Conservation (phyloP, 129 eudicot genomes). For the Tagetes patula region DNA sequence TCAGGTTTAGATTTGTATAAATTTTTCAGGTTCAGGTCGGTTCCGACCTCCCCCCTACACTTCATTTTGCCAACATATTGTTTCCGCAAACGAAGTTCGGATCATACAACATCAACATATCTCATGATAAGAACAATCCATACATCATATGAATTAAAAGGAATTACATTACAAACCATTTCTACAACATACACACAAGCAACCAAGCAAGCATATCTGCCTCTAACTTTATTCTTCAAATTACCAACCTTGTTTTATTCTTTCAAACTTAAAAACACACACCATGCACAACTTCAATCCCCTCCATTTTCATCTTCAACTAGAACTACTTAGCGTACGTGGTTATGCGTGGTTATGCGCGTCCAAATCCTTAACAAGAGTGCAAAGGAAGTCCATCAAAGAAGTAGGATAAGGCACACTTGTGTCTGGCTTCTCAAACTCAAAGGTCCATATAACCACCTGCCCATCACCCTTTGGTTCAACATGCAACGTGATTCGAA, state of each 20-base stretch:
- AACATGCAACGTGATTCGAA: conserved; percentile 29
- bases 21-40: too few relatives aligned
- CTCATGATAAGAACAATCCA: background rate
- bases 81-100: too few relatives aligned
- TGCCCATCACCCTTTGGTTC: conserved; percentile 31
- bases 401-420: conserved; percentile 25
- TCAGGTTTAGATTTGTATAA: too few relatives aligned
- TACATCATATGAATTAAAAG: background rate
- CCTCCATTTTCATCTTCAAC: background rate
- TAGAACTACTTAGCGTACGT: background rate
- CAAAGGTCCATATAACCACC: conserved; percentile 41
- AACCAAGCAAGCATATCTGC: background rate
- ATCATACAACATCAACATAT: background rate
- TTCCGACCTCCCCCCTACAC: too few relatives aligned
- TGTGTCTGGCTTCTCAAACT: conserved; percentile 34
- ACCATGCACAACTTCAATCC: background rate
- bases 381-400: conserved; percentile 25
- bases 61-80: too few relatives aligned
- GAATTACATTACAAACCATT: background rate
- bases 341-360: background rate
- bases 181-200: background rate
- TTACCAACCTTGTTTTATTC: background rate
- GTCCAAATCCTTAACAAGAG: conserved; percentile 24
- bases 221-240: background rate
- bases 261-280: background rate